Evolutionary conservation across 495 filamentous ascomycete genomes (phyloP).

Genomic region (Rostrohypoxylon terebratum): DNA sequence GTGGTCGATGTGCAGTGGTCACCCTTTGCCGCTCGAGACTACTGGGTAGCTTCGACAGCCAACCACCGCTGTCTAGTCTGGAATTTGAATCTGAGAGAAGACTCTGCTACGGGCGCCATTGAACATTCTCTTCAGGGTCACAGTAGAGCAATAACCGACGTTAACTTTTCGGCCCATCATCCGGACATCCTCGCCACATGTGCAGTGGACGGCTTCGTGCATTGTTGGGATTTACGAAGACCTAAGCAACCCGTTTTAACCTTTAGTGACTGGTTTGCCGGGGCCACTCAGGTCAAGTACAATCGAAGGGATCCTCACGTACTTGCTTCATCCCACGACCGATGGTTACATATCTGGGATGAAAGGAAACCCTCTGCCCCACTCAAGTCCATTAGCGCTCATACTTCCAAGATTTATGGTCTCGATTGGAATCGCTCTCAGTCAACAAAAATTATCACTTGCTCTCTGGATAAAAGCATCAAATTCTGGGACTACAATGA

Average conservation of each 20-base stretch:
- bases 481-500: conserved; percentile 91
- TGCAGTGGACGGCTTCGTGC: conserved; percentile 91
- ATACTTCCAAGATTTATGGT: conserved; percentile 96
- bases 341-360: conserved; percentile 90
- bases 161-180: conserved; percentile 95
- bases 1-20: conserved; percentile 99
- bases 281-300: conserved; percentile 96
- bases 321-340: conserved; percentile 90
- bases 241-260: conserved; percentile 79
- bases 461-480: conserved; percentile 90
- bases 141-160: conserved; percentile 91
- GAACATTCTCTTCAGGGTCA: conserved; percentile 93
- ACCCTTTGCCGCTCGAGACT: conserved; percentile 87
- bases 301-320: conserved; percentile 87
- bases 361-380: conserved; percentile 82
- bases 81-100: conserved; percentile 83
- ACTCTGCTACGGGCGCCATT: conserved; percentile 76
- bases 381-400: conserved; percentile 84
- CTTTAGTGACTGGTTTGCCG: conserved; percentile 94
- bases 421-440: conserved; percentile 91
- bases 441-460: conserved; percentile 79
- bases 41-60: conserved; percentile 93
- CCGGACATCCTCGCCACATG: conserved; percentile 91
- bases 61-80: conserved; percentile 96
- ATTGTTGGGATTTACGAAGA: conserved; percentile 89